Evolutionary conservation across 306 rosid genomes (phyloP), one percentile per base, ranked within the genome.

Genomic region (Gastrolobium bilobum): DNA sequence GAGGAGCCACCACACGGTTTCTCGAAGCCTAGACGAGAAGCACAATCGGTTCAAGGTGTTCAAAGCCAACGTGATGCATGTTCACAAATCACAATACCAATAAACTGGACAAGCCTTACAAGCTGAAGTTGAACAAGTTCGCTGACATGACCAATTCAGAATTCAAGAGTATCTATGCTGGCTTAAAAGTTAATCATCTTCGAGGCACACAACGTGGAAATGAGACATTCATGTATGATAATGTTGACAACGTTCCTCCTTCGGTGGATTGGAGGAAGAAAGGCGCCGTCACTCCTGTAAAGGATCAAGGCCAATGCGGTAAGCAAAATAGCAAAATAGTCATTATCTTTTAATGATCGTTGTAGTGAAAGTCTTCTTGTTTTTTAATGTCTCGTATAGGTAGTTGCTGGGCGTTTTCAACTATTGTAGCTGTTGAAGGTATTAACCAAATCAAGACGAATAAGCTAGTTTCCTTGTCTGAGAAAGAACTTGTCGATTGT

Each of bases 331-430:
- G 6, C 9, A n/a, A 69, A 37, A 3, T 38, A 14, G 35, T 34
- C 40, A 2, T 61, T 61, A 7, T 7, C 46, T 38, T 14, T 37
- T 53, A 61, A 64, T 43, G 31, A 39, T 58, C 0, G 6, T 20
- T 52, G 4, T 5, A 63, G 26, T 44, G 37, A 54, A 60, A 6
- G 50, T 44, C 29, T 39, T 38, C 0, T 43, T 82, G 40, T 20
- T 44, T 7, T 13, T 59, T 39, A 4, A 68, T 48, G 52, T 48
- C 6, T 6, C 46, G n/a, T 37, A 20, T 15, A 87, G 91, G 89
- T 50, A 85, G 91, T 53, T 88, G 91, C 39, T 88, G 91, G 91
- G 87, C 91, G 0, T 88, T 88, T 85, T 85, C 91, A 60, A 63
- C 91, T 0, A 34, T 85, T 5, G 91, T 8, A 11, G 89, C 87